These are phyloP conservation scores for Dendrobium catenatum DNA, from an alignment of 106 monocot species.

Conservation along the genomic window DNA sequence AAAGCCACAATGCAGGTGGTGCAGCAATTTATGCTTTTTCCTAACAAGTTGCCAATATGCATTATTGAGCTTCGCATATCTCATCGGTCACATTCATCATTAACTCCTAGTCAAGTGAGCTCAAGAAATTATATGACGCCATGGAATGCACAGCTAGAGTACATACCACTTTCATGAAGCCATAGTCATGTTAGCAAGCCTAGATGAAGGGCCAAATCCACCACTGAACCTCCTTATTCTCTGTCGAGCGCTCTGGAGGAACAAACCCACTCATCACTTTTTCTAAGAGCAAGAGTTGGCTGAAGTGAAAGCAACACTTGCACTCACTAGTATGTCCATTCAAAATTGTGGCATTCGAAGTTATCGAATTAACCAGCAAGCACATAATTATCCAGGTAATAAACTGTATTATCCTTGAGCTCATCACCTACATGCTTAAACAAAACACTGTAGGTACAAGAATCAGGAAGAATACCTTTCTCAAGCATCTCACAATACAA, in stretches of 20 bases:
- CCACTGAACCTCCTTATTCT: background rate
- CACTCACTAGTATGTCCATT: background rate
- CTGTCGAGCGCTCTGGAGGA: background rate
- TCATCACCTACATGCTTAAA: slow-evolving; percentile 52
- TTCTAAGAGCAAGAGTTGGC: background rate
- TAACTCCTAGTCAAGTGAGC: background rate
- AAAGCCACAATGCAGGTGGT: background rate
- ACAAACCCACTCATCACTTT: background rate
- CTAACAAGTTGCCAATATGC: background rate
- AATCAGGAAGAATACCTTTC: slow-evolving; percentile 62
- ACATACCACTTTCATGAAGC: background rate
- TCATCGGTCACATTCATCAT: background rate
- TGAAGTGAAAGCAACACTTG: background rate
- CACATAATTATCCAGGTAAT: slow-evolving; percentile 50
- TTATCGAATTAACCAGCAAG: slow-evolving; percentile 17
- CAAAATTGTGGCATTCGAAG: background rate
- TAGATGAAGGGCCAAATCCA: background rate
- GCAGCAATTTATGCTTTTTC: background rate
- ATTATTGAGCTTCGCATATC: background rate
- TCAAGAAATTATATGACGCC: background rate
- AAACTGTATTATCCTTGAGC: slow-evolving; percentile 22
- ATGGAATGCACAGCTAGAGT: background rate
- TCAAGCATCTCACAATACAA: slow-evolving; percentile 68
- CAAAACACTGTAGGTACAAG: slow-evolving; percentile 43
- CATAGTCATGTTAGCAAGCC: background rate